Conservation (phyloP, 768 basidiomycete genomes). For the Serendipita sp. region DNA sequence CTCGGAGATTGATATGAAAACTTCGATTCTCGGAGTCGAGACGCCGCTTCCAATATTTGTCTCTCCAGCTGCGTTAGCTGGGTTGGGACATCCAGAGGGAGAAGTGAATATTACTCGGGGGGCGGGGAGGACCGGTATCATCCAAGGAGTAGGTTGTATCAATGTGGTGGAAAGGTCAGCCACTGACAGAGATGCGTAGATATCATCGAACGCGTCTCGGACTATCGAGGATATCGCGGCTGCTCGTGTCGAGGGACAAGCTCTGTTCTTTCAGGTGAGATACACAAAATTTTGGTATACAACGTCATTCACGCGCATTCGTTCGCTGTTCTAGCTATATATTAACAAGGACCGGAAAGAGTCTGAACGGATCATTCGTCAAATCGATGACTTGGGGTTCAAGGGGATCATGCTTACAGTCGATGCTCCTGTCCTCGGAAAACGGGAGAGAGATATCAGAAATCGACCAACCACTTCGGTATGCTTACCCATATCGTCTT, state of each 20-base stretch:
- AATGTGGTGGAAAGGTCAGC: not conserved
- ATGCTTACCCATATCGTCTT: not conserved
- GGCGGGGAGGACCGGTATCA: constrained; percentile 46
- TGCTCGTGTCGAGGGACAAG: constrained; percentile 14
- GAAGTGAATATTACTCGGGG: constrained; percentile 71
- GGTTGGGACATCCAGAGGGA: constrained; percentile 72
- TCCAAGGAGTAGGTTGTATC: constrained; percentile 35
- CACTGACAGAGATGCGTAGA: not conserved
- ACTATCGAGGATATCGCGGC: constrained; percentile 18
- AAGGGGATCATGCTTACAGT: constrained; percentile 24
- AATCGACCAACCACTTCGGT: not conserved
- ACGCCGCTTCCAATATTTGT: constrained; percentile 71
- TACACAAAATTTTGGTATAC: constrained; percentile 11
- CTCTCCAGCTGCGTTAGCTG: constrained; percentile 69
- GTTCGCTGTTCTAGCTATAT: constrained; percentile 38
- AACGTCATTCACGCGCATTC: constrained; percentile 4
- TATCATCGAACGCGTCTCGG: not conserved
- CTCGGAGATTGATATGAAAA: constrained; percentile 49
- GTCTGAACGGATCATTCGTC: constrained; percentile 51
- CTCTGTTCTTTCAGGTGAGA: constrained; percentile 20
- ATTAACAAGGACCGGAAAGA: constrained; percentile 53
- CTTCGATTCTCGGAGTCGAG: constrained; percentile 54
- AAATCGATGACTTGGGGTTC: constrained; percentile 19
- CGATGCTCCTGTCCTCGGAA: constrained; percentile 21
- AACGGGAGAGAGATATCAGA: constrained; percentile 13